Conservation (phyloP, 495 filamentous ascomycete species). For the Trypethelium eluteriae region DNA sequence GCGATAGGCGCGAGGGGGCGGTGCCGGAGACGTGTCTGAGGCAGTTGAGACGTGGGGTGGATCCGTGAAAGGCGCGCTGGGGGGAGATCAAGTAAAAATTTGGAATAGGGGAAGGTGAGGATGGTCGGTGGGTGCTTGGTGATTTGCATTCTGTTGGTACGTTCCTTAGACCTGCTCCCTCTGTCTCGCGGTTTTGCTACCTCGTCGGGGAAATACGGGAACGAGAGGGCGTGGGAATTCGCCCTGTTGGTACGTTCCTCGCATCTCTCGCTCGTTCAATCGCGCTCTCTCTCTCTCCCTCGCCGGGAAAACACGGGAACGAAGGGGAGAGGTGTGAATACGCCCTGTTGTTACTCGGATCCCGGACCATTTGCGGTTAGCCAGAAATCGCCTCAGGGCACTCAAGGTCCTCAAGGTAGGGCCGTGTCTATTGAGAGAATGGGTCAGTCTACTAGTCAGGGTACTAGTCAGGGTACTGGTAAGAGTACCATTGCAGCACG, state of each 20-base stretch:
- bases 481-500: background rate
- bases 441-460: background rate
- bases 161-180: background rate
- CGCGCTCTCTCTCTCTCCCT: too few relatives aligned
- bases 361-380: too few relatives aligned
- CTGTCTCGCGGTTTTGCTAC: background rate
- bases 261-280: too few relatives aligned
- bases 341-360: too few relatives aligned
- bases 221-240: background rate
- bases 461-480: background rate
- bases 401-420: background rate
- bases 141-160: too few relatives aligned
- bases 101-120: too few relatives aligned
- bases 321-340: too few relatives aligned
- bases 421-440: background rate
- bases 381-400: too few relatives aligned
- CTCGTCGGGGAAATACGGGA: background rate
- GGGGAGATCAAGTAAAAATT: background rate
- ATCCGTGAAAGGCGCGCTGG: background rate
- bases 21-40: conserved; percentile 9
- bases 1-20: background rate
- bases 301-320: too few relatives aligned
- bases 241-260: too few relatives aligned
- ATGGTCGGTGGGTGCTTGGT: too few relatives aligned
- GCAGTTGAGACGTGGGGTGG: conserved; percentile 5